phyloP scores from a whole-genome alignment of 768 basidiomycete genomes.

The Serendipita vermifera region DNA sequence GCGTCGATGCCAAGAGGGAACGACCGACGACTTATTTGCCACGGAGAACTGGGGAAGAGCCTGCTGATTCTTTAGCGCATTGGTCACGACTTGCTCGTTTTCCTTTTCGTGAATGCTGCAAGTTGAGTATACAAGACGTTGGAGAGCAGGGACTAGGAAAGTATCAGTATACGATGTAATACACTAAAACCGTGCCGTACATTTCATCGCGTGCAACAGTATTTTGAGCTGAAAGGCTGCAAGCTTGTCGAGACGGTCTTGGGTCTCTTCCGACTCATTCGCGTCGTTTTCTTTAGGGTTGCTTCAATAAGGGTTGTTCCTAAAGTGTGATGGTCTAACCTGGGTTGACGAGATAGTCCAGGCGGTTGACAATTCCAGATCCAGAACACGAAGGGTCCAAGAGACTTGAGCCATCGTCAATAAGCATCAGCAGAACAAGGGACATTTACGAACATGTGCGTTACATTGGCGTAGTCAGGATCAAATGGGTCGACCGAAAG shows the following conservation, averaged over 20 bases:
- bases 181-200: conserved; percentile 29
- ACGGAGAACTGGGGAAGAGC: conserved; percentile 52
- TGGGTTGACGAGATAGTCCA: conserved; percentile 69
- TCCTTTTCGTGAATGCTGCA: conserved; percentile 86
- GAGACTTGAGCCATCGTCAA: conserved; percentile 35
- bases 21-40: conserved; percentile 49
- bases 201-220: conserved; percentile 91
- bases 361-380: conserved; percentile 79
- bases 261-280: conserved; percentile 31
- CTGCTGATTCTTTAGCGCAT: conserved; percentile 59
- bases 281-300: conserved; percentile 37
- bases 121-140: conserved; percentile 91
- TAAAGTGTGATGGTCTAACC: conserved; percentile 31
- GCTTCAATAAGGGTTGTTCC: conserved; percentile 12
- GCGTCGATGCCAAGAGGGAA: conserved; percentile 74
- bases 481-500: conserved; percentile 51
- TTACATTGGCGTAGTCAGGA: conserved; percentile 45
- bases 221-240: conserved; percentile 81
- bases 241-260: conserved; percentile 68
- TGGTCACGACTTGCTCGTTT: conserved; percentile 81
- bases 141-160: conserved; percentile 53
- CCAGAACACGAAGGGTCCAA: conserved; percentile 96
- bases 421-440: conserved; percentile 5
- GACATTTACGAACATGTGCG: conserved; percentile 62
- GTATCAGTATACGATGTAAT: conserved; percentile 3